Conservation (phyloP, 1,284 basidiomycete species). For the Cerioporus squamosus region DNA sequence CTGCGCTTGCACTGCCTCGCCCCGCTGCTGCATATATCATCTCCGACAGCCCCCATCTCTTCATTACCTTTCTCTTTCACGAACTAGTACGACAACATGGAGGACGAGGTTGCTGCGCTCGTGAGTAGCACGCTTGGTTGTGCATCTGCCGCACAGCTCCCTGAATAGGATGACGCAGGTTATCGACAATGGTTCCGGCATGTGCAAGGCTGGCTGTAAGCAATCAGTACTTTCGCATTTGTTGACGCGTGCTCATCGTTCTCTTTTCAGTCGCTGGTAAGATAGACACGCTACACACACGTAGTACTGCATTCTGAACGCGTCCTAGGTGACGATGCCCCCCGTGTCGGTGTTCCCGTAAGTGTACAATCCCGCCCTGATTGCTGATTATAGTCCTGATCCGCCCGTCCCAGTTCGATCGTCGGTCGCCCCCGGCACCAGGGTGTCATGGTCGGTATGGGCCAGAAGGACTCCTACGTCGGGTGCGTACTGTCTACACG, state of each 20-base stretch:
- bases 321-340: slow-evolving; percentile 65
- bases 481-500: slow-evolving; percentile 56
- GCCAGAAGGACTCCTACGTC: slow-evolving; percentile 88
- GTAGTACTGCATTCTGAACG: not conserved
- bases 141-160: not conserved
- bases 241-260: slow-evolving; percentile 24
- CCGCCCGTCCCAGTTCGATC: slow-evolving; percentile 62
- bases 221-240: slow-evolving; percentile 29
- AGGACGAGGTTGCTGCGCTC: slow-evolving; percentile 41
- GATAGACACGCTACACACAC: not conserved
- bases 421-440: slow-evolving; percentile 92
- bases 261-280: slow-evolving; percentile 53
- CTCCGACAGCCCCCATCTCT: slow-evolving; percentile 23
- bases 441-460: slow-evolving; percentile 93
- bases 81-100: slow-evolving; percentile 36
- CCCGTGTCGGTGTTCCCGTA: slow-evolving; percentile 75
- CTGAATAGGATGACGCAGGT: slow-evolving; percentile 44
- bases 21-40: slow-evolving; percentile 19
- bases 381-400: no score
- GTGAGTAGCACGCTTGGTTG: slow-evolving; percentile 24
- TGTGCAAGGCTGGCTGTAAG: slow-evolving; percentile 92
- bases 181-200: slow-evolving; percentile 88
- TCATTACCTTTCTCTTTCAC: slow-evolving; percentile 25
- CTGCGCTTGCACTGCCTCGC: slow-evolving; percentile 26
- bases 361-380: slow-evolving; percentile 28